Evolutionary conservation across 768 basidiomycete genomes (phyloP).

Genomic region (Termitomyces sp.): DNA sequence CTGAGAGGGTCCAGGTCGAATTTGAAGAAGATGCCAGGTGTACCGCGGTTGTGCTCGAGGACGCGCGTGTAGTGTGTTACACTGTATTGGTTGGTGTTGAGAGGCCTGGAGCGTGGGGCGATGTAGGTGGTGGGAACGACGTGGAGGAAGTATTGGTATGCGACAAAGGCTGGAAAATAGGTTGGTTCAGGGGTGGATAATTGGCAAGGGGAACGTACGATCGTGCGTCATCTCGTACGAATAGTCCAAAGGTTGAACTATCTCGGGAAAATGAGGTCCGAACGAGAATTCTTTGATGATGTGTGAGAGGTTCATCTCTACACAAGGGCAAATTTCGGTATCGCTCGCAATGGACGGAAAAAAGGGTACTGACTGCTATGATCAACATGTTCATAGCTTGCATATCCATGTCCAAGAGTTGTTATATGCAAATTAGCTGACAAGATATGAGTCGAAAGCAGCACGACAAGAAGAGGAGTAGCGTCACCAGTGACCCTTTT

Average conservation of each 20-base stretch:
- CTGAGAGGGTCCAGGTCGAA: conserved; percentile 91
- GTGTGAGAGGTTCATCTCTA: conserved; percentile 96
- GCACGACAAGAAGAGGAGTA: neutral
- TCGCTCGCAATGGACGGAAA: too few relatives aligned
- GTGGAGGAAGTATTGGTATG: conserved; percentile 92
- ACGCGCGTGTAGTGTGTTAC: conserved; percentile 88
- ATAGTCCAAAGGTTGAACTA: conserved; percentile 90
- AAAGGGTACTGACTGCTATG: conserved; percentile 61
- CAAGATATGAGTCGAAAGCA: neutral
- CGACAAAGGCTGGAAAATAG: conserved; percentile 60
- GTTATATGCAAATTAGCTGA: conserved; percentile 91
- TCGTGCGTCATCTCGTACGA: conserved; percentile 71
- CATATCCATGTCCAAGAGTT: conserved; percentile 91
- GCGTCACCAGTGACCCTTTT: conserved; percentile 83
- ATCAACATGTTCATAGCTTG: conserved; percentile 80
- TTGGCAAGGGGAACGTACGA: conserved; percentile 39
- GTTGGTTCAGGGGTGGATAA: neutral
- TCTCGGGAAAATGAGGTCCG: conserved; percentile 93
- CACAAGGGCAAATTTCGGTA: neutral
- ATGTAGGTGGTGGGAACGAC: conserved; percentile 96
- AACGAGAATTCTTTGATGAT: conserved; percentile 97
- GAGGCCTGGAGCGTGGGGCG: conserved; percentile 56
- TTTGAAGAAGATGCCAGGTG: conserved; percentile 98
- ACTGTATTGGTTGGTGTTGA: conserved; percentile 83
- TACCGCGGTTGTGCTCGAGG: conserved; percentile 68